Conservation (phyloP, 2,329 filamentous ascomycete genomes). For the Microascus cirrosus region DNA sequence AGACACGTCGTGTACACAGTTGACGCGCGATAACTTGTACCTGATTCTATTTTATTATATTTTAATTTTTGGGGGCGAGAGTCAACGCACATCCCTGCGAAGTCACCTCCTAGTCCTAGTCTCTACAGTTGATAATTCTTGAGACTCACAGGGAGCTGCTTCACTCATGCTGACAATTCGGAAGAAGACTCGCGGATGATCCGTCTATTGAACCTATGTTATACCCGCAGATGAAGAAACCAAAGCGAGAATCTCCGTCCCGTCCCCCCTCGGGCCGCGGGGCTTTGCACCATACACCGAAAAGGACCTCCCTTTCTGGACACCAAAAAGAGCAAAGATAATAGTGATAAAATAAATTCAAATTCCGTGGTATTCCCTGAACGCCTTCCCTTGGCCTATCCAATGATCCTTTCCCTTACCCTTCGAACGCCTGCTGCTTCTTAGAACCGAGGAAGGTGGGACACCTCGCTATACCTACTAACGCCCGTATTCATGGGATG, state of each 20-base stretch:
- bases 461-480: conserved; percentile 36
- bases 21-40: no score
- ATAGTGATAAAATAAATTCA: not conserved
- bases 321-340: not conserved
- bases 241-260: not conserved
- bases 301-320: not conserved
- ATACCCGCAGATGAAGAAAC: not conserved
- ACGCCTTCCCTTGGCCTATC: not conserved
- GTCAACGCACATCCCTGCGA: no score
- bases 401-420: not conserved
- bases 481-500: conserved; percentile 38
- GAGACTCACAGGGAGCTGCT: no score
- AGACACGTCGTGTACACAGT: no score
- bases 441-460: conserved; percentile 37
- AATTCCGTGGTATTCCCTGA: not conserved
- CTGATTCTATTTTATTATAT: no score
- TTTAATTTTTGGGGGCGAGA: no score
- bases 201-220: not conserved
- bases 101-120: no score
- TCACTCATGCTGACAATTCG: not conserved
- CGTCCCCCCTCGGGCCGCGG: no score
- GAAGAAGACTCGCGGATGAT: not conserved
- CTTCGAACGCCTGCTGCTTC: not conserved
- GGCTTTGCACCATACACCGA: not conserved
- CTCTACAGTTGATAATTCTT: not conserved